These are phyloP conservation scores for Ustilago xerochloae DNA, from an alignment of 1,284 basidiomycete genomes.

Conservation along the genomic window DNA sequence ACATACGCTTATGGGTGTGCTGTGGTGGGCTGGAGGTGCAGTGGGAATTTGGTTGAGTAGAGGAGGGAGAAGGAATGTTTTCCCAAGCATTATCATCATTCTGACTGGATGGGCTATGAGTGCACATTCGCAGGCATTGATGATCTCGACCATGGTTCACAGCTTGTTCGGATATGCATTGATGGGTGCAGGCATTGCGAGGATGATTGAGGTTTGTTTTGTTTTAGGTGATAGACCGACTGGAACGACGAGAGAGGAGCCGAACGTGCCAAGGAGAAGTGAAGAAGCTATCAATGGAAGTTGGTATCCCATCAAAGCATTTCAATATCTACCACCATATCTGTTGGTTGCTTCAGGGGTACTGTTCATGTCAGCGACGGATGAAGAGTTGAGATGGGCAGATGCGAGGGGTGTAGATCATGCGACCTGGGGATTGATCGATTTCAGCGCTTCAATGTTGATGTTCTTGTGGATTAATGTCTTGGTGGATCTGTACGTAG, in stretches of 20 bases:
- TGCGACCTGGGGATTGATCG: conserved; percentile 66
- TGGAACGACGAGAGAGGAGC: conserved; percentile 31
- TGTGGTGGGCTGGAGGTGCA: conserved; percentile 88
- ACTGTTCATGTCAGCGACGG: conserved; percentile 67
- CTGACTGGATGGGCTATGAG: conserved; percentile 90
- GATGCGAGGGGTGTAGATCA: conserved; percentile 60
- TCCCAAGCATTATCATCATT: conserved; percentile 82
- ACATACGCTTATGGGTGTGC: conserved; percentile 76
- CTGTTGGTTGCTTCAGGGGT: conserved; percentile 60
- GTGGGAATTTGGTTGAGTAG: conserved; percentile 87
- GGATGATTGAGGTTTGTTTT: conserved; percentile 89
- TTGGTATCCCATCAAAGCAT: conserved; percentile 53
- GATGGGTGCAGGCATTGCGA: conserved; percentile 83
- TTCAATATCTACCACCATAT: conserved; percentile 64
- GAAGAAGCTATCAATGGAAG: conserved; percentile 32
- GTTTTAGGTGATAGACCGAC: conserved; percentile 70
- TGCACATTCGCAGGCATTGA: conserved; percentile 82
- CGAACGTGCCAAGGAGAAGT: conserved; percentile 1
- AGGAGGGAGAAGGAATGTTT: conserved; percentile 83
- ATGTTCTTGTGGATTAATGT: conserved; percentile 65
- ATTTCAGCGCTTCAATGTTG: conserved; percentile 58
- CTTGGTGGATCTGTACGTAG: conserved; percentile 63
- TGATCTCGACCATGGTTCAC: conserved; percentile 75
- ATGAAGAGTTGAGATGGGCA: conserved; percentile 67
- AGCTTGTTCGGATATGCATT: conserved; percentile 84